Evolutionary conservation across 2,329 filamentous ascomycete genomes (phyloP).

Genomic region (Cercospora sojina): DNA sequence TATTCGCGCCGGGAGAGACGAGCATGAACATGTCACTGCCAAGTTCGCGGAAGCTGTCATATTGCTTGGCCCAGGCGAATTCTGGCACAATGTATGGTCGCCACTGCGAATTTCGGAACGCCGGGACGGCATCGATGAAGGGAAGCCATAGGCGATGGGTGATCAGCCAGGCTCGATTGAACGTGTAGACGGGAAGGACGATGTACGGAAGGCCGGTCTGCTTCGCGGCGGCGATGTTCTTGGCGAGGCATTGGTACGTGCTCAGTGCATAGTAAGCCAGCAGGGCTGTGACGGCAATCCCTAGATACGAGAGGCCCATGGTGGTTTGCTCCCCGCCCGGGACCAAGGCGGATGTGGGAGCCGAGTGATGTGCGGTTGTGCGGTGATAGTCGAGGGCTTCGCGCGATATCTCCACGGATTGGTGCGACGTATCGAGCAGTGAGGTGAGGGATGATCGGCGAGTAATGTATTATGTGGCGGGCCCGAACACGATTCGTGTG

Average conservation of each 20-base stretch:
- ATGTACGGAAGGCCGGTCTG: constrained; percentile 49
- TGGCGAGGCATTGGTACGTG: constrained; percentile 40
- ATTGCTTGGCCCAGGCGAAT: constrained; percentile 58
- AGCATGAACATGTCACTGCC: constrained; percentile 63
- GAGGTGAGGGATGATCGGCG: not conserved
- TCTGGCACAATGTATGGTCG: constrained; percentile 61
- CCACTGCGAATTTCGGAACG: constrained; percentile 57
- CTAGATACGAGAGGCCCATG: constrained; percentile 33
- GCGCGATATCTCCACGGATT: constrained; percentile 4
- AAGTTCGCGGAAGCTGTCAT: constrained; percentile 58
- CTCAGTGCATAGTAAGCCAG: constrained; percentile 38
- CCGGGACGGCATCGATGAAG: constrained; percentile 57
- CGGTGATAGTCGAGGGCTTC: not conserved
- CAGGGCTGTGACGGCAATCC: constrained; percentile 34
- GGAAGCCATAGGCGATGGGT: constrained; percentile 56
- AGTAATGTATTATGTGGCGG: constrained; percentile 1
- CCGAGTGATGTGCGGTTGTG: constrained; percentile 2
- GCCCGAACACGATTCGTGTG: not conserved
- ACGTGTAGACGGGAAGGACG: constrained; percentile 46
- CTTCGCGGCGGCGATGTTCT: constrained; percentile 48
- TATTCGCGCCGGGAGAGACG: constrained; percentile 57
- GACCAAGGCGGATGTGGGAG: constrained; percentile 10
- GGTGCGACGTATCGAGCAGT: not conserved
- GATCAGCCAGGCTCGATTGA: constrained; percentile 57
- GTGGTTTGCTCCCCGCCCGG: not conserved